Evolutionary conservation across 2,329 filamentous ascomycete species (phyloP), one percentile per base, ranked within the genome.

Genomic region (Fusarium sp.): DNA sequence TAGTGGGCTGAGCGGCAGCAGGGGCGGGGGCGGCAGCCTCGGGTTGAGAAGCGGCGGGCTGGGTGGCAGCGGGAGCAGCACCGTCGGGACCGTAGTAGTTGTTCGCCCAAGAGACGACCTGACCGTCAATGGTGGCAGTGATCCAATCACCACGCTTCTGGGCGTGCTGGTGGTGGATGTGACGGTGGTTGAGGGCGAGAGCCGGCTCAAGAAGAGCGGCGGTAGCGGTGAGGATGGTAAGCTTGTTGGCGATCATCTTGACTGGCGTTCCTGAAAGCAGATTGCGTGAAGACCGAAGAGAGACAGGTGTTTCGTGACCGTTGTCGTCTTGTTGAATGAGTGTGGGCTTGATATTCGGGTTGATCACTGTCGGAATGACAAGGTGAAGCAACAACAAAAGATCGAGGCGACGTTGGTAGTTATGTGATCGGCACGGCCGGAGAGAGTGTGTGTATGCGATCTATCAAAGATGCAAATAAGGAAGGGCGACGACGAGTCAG

Each of bases 381-480:
- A 64, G 47, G 62, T 60, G 67, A 62, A 57, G 62, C 65, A 62
- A 47, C 58, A 49, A 66, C 55, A 45, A 65, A 68, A 55, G 57
- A 64, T 57, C 47, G 65, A 67, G 64, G 68, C 62, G 51, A 43
- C 57, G 65, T 46, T 70, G 67, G 54, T 62, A 63, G 50, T 62
- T 67, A 65, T 65, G 38, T 53, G 62, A 65, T 66, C 76, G 79
- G 78, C 79, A 76, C 79, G 73, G 79, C 78, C 77, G 77, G 72
- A 63, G 74, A 72, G 76, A 65, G 76, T 70, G 72, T 62, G 61
- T 68, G 49, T 54, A 55, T 72, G 80, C 79, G 65, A 80, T 85
- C 84, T 86, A 73, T 86, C 84, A 85, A 86, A 86, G 84, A 85
- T 81, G 79, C 82, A 61, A 67, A 77, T 73, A 75, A 74, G 46